phyloP scores from a whole-genome alignment of 202 grass and related monocot species.

The Zizania palustris region DNA sequence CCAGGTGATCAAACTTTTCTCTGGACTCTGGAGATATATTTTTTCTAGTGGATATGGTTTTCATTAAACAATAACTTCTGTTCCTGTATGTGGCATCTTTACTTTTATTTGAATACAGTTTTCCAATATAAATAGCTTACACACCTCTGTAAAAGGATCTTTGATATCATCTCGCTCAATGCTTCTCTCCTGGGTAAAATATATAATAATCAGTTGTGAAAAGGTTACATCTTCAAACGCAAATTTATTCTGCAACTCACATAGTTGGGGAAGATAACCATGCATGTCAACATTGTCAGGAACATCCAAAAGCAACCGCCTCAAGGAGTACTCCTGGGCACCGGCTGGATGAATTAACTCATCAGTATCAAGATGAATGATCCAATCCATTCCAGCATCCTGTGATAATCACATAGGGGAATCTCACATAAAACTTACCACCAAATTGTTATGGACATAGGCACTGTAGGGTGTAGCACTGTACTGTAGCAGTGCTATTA shows the following conservation, averaged over 20 bases:
- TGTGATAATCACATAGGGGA: conserved; percentile 40
- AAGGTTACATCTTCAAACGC: conserved; percentile 34
- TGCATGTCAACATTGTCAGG: conserved; percentile 97
- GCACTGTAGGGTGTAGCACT: too few species aligned
- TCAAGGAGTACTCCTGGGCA: conserved; percentile 80
- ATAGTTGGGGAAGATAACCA: conserved; percentile 99
- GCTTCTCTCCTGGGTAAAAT: conserved; percentile 75
- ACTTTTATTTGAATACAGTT: background rate
- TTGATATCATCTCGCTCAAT: conserved; percentile 94
- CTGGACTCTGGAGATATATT: background rate
- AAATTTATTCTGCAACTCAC: conserved; percentile 53
- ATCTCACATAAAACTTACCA: conserved; percentile 33
- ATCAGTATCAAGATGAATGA: conserved; percentile 98
- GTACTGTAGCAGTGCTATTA: too few species aligned
- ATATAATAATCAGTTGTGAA: conserved; percentile 46
- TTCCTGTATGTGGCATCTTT: background rate
- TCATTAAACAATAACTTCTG: background rate
- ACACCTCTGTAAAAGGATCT: conserved; percentile 98
- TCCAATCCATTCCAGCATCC: conserved; percentile 93
- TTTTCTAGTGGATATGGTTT: background rate
- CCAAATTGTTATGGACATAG: background rate
- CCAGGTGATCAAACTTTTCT: background rate
- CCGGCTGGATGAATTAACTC: conserved; percentile 95
- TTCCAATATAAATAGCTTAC: conserved; percentile 9
- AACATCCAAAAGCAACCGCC: conserved; percentile 89